Evolutionary conservation across 2,329 filamentous ascomycete genomes (phyloP).

Genomic region (Aspergillus ibericus): DNA sequence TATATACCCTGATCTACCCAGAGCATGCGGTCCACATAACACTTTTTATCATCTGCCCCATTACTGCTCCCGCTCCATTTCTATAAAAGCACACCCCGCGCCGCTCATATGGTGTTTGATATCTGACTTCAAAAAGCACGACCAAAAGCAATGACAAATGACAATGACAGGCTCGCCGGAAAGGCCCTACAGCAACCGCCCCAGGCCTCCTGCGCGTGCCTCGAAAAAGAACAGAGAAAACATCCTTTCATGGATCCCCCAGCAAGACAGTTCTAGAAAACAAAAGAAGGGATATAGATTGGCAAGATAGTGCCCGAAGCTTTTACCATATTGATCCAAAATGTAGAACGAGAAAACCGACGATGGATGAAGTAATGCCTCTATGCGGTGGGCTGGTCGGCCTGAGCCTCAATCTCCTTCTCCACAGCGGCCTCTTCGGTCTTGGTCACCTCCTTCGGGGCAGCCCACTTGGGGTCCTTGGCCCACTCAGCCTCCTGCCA

Average conservation of each 20-base stretch:
- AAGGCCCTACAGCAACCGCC: not conserved
- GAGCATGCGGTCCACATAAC: slow-evolving; percentile 2
- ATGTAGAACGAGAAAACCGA: slow-evolving; percentile 12
- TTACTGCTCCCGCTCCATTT: slow-evolving; percentile 12
- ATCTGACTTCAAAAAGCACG: slow-evolving; percentile 14
- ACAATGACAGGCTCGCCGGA: not conserved
- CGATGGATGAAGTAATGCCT: slow-evolving; percentile 10
- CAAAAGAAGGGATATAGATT: slow-evolving; percentile 11
- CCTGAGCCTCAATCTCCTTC: slow-evolving; percentile 30
- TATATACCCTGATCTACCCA: not conserved
- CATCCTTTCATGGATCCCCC: slow-evolving; percentile 6
- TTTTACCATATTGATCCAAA: slow-evolving; percentile 23
- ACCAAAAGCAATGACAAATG: slow-evolving; percentile 1
- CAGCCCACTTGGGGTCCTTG: slow-evolving; percentile 46
- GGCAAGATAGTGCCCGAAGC: slow-evolving; percentile 11
- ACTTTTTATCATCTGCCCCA: slow-evolving; percentile 11
- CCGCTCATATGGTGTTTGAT: slow-evolving; percentile 17
- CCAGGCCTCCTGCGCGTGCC: not conserved
- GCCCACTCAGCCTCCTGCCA: slow-evolving; percentile 62
- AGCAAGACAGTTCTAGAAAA: slow-evolving; percentile 13
- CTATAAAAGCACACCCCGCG: slow-evolving; percentile 19
- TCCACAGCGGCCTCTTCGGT: slow-evolving; percentile 30
- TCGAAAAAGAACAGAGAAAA: slow-evolving; percentile 3
- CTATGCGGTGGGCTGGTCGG: slow-evolving; percentile 32
- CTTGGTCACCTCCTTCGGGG: slow-evolving; percentile 30